Percentiles rank a stretch among this genome's conserved stretches.
Evolutionary conservation across 2,329 filamentous ascomycete species (phyloP).

Genomic region (Colletotrichum siamense): DNA sequence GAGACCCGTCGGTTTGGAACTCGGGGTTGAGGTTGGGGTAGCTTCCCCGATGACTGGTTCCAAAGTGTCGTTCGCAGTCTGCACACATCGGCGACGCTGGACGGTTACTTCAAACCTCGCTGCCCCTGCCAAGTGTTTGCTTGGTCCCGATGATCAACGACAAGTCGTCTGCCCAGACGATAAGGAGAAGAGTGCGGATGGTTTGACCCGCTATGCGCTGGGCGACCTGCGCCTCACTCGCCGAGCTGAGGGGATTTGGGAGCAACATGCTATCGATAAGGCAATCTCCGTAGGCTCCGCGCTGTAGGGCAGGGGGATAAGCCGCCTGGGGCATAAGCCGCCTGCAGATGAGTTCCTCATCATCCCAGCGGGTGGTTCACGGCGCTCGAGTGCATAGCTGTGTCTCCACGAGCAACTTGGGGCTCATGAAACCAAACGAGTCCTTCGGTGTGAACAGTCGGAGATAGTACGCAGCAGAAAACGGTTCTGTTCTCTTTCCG

Average conservation of each 20-base stretch:
- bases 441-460: neutral
- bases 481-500: neutral
- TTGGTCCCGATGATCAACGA: neutral
- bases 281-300: neutral
- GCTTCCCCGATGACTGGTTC: neutral
- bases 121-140: neutral
- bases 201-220: neutral
- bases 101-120: neutral
- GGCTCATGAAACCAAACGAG: neutral
- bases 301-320: neutral
- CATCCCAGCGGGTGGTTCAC: neutral
- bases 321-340: neutral
- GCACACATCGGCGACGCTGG: neutral
- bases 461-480: neutral
- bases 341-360: neutral
- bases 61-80: neutral
- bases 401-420: neutral
- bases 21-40: neutral
- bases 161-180: neutral
- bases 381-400: neutral
- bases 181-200: neutral
- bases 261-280: slow-evolving; percentile 1
- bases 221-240: slow-evolving; percentile 11
- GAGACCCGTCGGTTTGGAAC: neutral
- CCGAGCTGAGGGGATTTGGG: slow-evolving; percentile 1